Evolutionary conservation across 2,329 filamentous ascomycete genomes (phyloP), one percentile per base, ranked within the genome.

Genomic region (Colletotrichum agaves): DNA sequence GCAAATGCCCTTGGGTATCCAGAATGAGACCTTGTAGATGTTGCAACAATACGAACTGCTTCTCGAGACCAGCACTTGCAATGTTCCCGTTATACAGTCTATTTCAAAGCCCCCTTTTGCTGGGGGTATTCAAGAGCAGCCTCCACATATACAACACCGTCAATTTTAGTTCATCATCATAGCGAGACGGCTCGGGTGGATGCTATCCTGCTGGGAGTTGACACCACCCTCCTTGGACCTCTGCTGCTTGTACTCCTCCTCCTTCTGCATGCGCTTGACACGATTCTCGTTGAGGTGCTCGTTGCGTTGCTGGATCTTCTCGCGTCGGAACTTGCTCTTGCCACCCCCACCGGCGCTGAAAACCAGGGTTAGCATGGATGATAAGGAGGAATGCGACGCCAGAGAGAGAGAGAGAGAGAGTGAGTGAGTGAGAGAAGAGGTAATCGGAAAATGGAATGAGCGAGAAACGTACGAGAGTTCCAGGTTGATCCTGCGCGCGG

Each of bases 271-370:
- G 39, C 85, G 78, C 72, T 84, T 80, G 50, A 78, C 75, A 46
- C 86, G 82, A 78, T 87, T 84, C 74, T 92, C 93, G 72, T 93
- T 88, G 56, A 98, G 85, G 81, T 94, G 95, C 74, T 87, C 84
- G 82, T 98, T 98, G 87, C 97, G 98, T 65, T 86, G 86, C 74
- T 88, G 85, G 78, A 98, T 93, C 82, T 94, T 96, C 65, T 90
- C 86, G 75, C 87, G 88, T 71, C 95, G 86, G 63, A 85, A 81
- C 71, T 89, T 85, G 50, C 88, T 93, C 78, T 94, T 97, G 69
- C 90, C 91, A 68, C 95, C 95, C 44, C 94, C 94, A 58, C 94
- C 94, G 67, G 92, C 94, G 72, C 91, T 93, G 71, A 71, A 12
- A 15, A 13, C 12, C 15, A 13, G 17, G 8, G 37, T 64, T 59